Evolutionary conservation across 495 filamentous ascomycete genomes (phyloP).

Genomic region (Xylaria bambusicola): DNA sequence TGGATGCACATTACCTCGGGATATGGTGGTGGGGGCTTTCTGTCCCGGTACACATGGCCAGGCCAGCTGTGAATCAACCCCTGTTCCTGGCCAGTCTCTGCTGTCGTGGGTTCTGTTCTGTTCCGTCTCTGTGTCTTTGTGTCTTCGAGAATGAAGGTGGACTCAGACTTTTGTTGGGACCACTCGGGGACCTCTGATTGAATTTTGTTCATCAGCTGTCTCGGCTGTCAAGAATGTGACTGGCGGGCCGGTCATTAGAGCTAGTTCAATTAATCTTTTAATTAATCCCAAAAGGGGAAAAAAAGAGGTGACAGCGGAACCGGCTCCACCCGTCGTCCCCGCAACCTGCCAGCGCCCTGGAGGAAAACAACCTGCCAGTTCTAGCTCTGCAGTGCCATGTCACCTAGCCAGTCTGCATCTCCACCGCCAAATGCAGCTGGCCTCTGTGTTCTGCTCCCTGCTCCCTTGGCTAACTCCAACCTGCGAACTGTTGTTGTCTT

Average conservation of each 20-base stretch:
- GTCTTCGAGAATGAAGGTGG: too few species aligned
- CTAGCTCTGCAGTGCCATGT: slow-evolving; percentile 33
- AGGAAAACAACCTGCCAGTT: slow-evolving; percentile 32
- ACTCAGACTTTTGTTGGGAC: too few species aligned
- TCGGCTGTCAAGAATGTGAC: too few species aligned
- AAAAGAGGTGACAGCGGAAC: background rate
- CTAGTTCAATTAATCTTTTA: too few species aligned
- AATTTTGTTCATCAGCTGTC: background rate
- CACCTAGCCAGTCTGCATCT: slow-evolving; percentile 21
- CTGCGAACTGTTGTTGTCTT: background rate
- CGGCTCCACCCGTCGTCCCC: slow-evolving; percentile 31
- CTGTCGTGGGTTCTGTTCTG: too few species aligned
- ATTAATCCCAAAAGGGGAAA: too few species aligned
- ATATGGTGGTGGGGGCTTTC: too few species aligned
- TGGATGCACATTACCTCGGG: background rate
- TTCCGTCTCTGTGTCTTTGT: too few species aligned
- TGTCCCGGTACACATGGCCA: too few species aligned
- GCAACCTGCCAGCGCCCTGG: slow-evolving; percentile 28
- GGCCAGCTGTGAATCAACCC: too few species aligned
- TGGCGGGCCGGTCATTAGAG: background rate
- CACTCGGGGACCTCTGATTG: background rate
- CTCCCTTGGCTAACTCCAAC: slow-evolving; percentile 19
- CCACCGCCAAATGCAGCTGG: slow-evolving; percentile 16
- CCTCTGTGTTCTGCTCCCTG: slow-evolving; percentile 12
- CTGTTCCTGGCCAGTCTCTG: too few species aligned